Percentiles rank a stretch among this genome's conserved stretches.
These are phyloP conservation scores for Starmerella cellae DNA, from an alignment of 805 yeast genomes.

Conservation along the genomic window DNA sequence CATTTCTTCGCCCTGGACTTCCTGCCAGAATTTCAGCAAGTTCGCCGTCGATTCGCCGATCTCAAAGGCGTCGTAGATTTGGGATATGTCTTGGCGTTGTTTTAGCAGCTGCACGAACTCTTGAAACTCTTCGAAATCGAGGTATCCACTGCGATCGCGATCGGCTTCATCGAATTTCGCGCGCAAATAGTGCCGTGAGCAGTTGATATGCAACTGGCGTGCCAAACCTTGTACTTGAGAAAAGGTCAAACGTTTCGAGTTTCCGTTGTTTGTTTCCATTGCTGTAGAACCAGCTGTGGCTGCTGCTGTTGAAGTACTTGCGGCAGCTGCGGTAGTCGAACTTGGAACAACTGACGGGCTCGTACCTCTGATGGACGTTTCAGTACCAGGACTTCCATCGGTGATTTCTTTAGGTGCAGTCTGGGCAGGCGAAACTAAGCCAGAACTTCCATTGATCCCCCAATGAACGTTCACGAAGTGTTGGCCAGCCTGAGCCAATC, in stretches of 20 bases:
- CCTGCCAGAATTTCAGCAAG: conserved; percentile 6
- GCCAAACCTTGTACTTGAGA: conserved; percentile 57
- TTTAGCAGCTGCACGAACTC: conserved; percentile 57
- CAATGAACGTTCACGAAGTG: conserved; percentile 53
- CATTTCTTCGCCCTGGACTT: conserved; percentile 9
- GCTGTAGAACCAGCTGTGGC: background rate
- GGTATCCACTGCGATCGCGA: conserved; percentile 34
- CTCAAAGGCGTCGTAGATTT: conserved; percentile 35
- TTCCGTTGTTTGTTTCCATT: conserved; percentile 8
- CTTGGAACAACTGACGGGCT: background rate
- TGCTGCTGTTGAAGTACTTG: background rate
- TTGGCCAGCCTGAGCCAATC: conserved; percentile 50
- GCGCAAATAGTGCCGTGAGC: conserved; percentile 41
- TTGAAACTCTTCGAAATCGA: conserved; percentile 65
- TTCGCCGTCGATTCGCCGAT: conserved; percentile 8
- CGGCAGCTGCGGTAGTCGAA: background rate
- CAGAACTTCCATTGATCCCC: conserved; percentile 24
- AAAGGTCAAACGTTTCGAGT: conserved; percentile 33
- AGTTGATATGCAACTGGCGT: conserved; percentile 55
- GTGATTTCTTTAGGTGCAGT: background rate
- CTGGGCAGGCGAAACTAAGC: background rate
- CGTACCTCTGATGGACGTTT: background rate
- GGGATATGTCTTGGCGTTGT: conserved; percentile 45
- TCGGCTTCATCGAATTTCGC: conserved; percentile 45
- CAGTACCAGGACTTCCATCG: background rate